These are phyloP conservation scores for Strigomonas galati DNA, from an alignment of 208 protist species.

Conservation along the genomic window DNA sequence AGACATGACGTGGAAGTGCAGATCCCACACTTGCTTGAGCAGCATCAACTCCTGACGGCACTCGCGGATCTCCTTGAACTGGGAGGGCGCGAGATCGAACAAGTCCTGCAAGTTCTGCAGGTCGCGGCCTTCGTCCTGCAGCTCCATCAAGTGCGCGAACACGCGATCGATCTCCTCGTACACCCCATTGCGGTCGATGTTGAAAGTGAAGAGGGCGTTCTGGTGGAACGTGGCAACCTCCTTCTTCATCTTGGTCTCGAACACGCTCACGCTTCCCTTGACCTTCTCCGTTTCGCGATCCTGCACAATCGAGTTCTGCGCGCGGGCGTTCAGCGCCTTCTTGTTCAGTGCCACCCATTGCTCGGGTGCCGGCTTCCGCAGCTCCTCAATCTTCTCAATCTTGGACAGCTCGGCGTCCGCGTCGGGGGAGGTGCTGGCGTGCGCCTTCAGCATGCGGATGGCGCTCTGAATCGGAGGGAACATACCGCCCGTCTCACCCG, in stretches of 20 bases:
- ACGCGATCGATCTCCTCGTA: conserved; percentile 86
- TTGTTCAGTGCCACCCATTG: conserved; percentile 91
- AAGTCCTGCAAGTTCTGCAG: conserved; percentile 93
- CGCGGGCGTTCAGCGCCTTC: conserved; percentile 92
- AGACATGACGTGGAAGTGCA: conserved; percentile 90
- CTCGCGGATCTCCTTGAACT: conserved; percentile 92
- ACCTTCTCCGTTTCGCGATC: conserved; percentile 92
- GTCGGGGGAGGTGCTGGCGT: conserved; percentile 75
- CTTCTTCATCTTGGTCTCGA: conserved; percentile 68
- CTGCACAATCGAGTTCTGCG: conserved; percentile 90
- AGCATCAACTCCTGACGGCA: conserved; percentile 90
- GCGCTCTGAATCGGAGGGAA: conserved; percentile 89
- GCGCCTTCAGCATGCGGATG: conserved; percentile 90
- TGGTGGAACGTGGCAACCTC: conserved; percentile 82
- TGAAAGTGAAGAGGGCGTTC: conserved; percentile 86
- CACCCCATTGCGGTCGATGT: conserved; percentile 60
- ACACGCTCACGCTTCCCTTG: conserved; percentile 79
- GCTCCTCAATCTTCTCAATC: conserved; percentile 89
- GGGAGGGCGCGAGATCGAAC: conserved; percentile 92
- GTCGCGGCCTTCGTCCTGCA: conserved; percentile 86
- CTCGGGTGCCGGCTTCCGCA: conserved; percentile 90
- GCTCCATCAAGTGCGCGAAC: conserved; percentile 74
- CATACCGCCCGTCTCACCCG: conserved; percentile 83
- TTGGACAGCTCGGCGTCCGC: conserved; percentile 77
- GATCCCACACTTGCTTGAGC: conserved; percentile 93